Percentiles rank a stretch among this genome's conserved stretches.
Conservation (phyloP, 192 early-diverging fungal genomes). For the Backusella parvicylindrica region DNA sequence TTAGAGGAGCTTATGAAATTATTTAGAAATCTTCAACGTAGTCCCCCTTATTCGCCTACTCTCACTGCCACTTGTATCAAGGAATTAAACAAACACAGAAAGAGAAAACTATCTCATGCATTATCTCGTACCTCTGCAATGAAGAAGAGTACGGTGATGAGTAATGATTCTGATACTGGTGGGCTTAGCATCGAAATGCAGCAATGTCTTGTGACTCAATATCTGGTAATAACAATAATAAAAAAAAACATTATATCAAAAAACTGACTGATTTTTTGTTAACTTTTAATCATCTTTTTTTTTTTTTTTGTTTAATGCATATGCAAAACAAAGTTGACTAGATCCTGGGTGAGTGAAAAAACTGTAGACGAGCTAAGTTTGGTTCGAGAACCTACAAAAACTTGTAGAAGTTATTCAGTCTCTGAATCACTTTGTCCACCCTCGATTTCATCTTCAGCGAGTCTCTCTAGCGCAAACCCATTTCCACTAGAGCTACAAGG, state of each 20-base stretch:
- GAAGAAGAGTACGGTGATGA: constrained; percentile 23
- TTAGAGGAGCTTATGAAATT: constrained; percentile 55
- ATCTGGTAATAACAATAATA: constrained; percentile 56
- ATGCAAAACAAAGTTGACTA: constrained; percentile 38
- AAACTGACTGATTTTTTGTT: background rate
- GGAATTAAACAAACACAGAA: constrained; percentile 42
- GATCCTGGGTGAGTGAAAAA: constrained; percentile 67
- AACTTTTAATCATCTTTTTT: background rate
- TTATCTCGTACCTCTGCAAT: constrained; percentile 41
- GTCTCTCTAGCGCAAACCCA: background rate
- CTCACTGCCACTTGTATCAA: constrained; percentile 43
- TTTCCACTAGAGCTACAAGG: background rate
- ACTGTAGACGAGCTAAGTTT: constrained; percentile 72
- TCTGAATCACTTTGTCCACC: background rate
- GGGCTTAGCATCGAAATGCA: constrained; percentile 46
- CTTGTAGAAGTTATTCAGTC: background rate
- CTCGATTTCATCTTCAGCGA: background rate
- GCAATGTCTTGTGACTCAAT: constrained; percentile 55
- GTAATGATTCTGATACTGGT: constrained; percentile 39
- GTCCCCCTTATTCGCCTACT: constrained; percentile 49
- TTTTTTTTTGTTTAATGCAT: background rate
- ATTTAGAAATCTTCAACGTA: constrained; percentile 47
- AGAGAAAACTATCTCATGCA: constrained; percentile 42
- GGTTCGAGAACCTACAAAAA: constrained; percentile 53
- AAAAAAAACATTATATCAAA: background rate